Evolutionary conservation across 192 early-diverging fungal genomes (phyloP).

Genomic region (Pecoramyces ruminantium): DNA sequence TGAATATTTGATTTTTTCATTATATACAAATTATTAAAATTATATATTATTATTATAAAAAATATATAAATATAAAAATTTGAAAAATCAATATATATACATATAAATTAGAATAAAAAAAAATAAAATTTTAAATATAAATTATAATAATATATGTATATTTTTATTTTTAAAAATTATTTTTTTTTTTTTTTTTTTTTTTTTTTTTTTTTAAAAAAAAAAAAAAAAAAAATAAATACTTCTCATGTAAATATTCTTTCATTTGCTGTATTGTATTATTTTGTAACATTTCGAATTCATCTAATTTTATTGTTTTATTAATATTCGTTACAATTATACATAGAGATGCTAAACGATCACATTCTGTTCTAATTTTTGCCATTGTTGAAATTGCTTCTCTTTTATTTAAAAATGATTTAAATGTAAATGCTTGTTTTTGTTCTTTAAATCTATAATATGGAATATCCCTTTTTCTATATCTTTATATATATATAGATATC

Average conservation of each 20-base stretch:
- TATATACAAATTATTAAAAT: too few relatives aligned
- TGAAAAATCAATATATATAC: too few relatives aligned
- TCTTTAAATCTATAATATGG: conserved; percentile 21
- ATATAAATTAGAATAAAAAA: too few relatives aligned
- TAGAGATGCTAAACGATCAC: conserved; percentile 16
- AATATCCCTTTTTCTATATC: conserved; percentile 1
- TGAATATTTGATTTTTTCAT: too few relatives aligned
- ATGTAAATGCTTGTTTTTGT: conserved; percentile 17
- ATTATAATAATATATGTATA: not conserved
- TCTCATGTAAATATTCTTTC: conserved; percentile 27
- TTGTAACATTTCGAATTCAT: conserved; percentile 43
- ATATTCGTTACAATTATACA: conserved; percentile 7
- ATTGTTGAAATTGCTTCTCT: conserved; percentile 29
- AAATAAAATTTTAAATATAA: too few relatives aligned
- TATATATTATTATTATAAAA: too few relatives aligned
- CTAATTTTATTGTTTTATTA: conserved; percentile 28
- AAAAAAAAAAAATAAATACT: too few relatives aligned
- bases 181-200: too few relatives aligned
- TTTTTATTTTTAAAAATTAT: not conserved
- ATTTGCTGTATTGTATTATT: conserved; percentile 24
- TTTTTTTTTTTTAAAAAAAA: too few relatives aligned
- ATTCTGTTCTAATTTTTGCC: conserved; percentile 27
- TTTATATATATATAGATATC: too few relatives aligned
- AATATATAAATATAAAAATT: too few relatives aligned
- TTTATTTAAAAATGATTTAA: conserved; percentile 33